Evolutionary conservation across 2,329 filamentous ascomycete species (phyloP), one percentile per base, ranked within the genome.

Genomic region (Pestalotiopsis sp.): DNA sequence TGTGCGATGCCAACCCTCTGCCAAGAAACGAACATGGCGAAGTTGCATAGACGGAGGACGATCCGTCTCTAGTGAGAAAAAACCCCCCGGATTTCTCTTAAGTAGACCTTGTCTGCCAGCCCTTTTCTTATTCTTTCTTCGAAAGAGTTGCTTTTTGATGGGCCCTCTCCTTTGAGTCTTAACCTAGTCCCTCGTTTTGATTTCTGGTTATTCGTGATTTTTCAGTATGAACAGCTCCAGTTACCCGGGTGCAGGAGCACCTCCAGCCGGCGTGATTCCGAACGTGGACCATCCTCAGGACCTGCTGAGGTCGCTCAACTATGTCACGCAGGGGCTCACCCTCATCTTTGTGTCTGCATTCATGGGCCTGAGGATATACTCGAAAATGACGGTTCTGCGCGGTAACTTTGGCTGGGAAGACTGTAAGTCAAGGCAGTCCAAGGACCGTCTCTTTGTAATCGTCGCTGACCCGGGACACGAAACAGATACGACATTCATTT

Each of bases 261-360:
- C 74, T 12, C 76, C 77, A 14, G n/a, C 69, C 23, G 77, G 77
- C 58, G 71, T 76, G 12, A 68, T 67, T 17, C 69, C 73, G 6
- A 63, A 78, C 70, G 49, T 78, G 17, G 69, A 74, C 4, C 65
- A 77, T 56, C 78, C 76, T 0, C 27, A 68, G 13, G 77, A 78
- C 56, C 72, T 75, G 27, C 63, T 79, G 59, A 69, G 71, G 23
- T 78, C 74, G 0, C 61, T 74, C 49, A 77, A 76, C 65, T 72
- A 75, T 58, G 70, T 76, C 2, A 76, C 74, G 3, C 78, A 79
- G 62, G 74, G 62, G 0, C 66, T 79, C 23, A 78, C 76, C 7
- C 63, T 79, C 9, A 13, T 75, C 9, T 64, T 75, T 14, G 74
- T 76, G 5, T 71, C 71, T n/a, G n/a, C 70, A 0, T 78, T 78